A percentile compares a stretch with the other conserved stretches of the same genome.
Evolutionary conservation across 768 basidiomycete genomes (phyloP).

Genomic region (Lanmaoa rubissima): DNA sequence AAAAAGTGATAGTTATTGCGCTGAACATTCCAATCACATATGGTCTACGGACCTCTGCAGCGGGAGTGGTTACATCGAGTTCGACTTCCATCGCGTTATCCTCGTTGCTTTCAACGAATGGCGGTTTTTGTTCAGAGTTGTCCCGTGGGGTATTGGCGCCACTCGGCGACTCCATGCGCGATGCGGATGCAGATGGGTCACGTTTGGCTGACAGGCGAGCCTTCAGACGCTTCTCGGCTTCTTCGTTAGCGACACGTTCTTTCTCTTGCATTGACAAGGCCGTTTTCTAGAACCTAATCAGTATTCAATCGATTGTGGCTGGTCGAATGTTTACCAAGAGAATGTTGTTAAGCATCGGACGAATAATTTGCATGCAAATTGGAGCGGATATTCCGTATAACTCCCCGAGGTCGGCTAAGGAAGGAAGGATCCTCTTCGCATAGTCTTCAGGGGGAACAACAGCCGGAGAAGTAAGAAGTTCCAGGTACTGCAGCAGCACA

Average conservation of each 20-base stretch:
- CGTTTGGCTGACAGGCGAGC: slow-evolving; percentile 73
- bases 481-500: slow-evolving; percentile 88
- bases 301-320: slow-evolving; percentile 1
- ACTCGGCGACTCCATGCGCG: slow-evolving; percentile 66
- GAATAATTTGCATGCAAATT: slow-evolving; percentile 91
- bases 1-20: slow-evolving; percentile 6
- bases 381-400: slow-evolving; percentile 80
- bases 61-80: slow-evolving; percentile 24
- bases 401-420: slow-evolving; percentile 68
- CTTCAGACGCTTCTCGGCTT: slow-evolving; percentile 78
- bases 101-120: slow-evolving; percentile 36
- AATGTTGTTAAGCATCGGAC: slow-evolving; percentile 70
- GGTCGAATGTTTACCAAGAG: slow-evolving; percentile 48
- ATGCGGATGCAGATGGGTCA: slow-evolving; percentile 54
- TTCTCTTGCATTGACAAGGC: slow-evolving; percentile 67
- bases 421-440: slow-evolving; percentile 68
- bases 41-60: slow-evolving; percentile 23
- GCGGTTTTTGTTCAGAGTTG: slow-evolving; percentile 21
- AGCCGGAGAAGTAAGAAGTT: slow-evolving; percentile 73
- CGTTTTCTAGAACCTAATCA: slow-evolving; percentile 41
- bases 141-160: slow-evolving; percentile 32
- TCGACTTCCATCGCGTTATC: slow-evolving; percentile 58
- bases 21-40: not conserved
- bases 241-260: slow-evolving; percentile 66
- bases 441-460: slow-evolving; percentile 73